These are phyloP conservation scores for Sporothrix schenckii DNA, from an alignment of 2,329 filamentous ascomycete species.

Conservation along the genomic window DNA sequence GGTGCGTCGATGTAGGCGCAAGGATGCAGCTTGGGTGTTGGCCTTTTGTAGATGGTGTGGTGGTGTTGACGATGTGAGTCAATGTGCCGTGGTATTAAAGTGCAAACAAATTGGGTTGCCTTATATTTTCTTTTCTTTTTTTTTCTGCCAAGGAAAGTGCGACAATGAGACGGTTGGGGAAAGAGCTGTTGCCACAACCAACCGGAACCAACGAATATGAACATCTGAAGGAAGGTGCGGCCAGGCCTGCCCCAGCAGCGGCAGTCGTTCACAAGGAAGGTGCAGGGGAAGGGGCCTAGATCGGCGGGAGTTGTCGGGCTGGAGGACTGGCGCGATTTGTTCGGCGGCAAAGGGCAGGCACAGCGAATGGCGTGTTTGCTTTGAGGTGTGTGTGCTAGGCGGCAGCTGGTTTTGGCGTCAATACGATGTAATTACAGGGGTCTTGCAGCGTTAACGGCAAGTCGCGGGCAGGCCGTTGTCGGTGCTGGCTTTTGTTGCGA, in stretches of 20 bases:
- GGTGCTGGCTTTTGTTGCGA: neutral
- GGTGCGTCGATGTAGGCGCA: neutral
- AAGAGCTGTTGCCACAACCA: conserved; percentile 15
- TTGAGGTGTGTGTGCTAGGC: neutral
- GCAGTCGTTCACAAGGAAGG: conserved; percentile 22
- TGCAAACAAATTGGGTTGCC: neutral
- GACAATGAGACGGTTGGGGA: neutral
- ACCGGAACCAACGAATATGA: conserved; percentile 13
- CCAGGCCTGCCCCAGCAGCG: conserved; percentile 18
- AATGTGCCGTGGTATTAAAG: neutral
- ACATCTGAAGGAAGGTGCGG: neutral
- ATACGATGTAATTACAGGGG: neutral
- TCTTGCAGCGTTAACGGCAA: neutral
- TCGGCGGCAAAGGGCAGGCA: neutral
- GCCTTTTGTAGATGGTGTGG: conserved; percentile 3
- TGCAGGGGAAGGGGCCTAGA: conserved; percentile 6
- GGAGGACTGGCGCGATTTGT: conserved; percentile 16
- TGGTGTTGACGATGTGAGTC: conserved; percentile 1
- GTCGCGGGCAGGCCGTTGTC: conserved; percentile 13
- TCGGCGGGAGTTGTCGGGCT: conserved; percentile 25
- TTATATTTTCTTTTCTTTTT: neutral
- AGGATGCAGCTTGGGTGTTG: conserved; percentile 4
- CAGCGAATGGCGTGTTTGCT: conserved; percentile 19
- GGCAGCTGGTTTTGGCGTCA: neutral
- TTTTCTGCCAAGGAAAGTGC: neutral